phyloP scores from a whole-genome alignment of 78 protist species.

The slime mould (Dictyostelium discoideum) region DNA sequence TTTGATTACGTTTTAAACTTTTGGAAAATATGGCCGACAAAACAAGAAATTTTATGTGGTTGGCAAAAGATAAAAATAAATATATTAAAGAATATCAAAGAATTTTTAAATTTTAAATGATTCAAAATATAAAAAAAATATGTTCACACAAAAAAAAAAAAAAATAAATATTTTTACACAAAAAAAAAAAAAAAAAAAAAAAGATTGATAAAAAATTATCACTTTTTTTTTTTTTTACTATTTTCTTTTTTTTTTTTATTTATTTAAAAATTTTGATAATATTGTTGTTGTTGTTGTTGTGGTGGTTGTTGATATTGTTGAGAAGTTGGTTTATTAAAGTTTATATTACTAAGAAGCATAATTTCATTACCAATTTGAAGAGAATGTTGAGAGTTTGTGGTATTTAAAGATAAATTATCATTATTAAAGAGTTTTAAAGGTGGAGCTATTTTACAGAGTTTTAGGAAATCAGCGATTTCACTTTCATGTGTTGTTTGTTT shows the following conservation, averaged over 20 bases:
- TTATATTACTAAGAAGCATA: neutral
- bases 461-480: conserved; percentile 58
- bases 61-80: too few relatives aligned
- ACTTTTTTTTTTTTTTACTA: neutral
- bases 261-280: neutral
- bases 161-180: neutral
- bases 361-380: conserved; percentile 18
- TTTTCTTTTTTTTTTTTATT: neutral
- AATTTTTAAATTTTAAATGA: too few relatives aligned
- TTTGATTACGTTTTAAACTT: neutral
- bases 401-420: neutral
- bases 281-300: neutral
- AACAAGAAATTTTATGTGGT: too few relatives aligned
- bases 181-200: neutral
- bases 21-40: too few relatives aligned
- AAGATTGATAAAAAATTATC: neutral
- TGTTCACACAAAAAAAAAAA: too few relatives aligned
- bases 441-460: conserved; percentile 74
- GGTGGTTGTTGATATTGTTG: neutral
- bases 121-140: too few relatives aligned
- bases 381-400: neutral
- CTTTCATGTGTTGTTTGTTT: neutral
- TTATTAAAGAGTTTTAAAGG: conserved; percentile 51
- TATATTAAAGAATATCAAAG: too few relatives aligned
- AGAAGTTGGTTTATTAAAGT: conserved; percentile 3